Conservation (phyloP, 768 basidiomycete genomes). For the Agaricus subrufescens region DNA sequence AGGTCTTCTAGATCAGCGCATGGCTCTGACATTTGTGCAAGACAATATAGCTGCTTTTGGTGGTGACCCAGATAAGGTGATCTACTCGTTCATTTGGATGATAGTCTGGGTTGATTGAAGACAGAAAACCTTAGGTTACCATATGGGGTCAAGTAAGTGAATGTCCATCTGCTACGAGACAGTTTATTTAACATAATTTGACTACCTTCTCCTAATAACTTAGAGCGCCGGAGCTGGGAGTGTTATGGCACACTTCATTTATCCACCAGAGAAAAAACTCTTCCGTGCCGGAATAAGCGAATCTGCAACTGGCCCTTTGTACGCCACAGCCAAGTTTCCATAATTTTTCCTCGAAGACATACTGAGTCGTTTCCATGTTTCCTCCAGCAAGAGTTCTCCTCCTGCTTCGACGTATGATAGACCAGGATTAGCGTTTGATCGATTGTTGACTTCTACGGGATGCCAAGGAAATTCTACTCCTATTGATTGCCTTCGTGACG, state of each 20-base stretch:
- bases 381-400: constrained; percentile 45
- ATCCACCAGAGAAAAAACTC: constrained; percentile 27
- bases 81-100: neutral
- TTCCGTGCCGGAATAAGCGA: constrained; percentile 53
- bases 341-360: too few species aligned
- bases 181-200: constrained; percentile 26
- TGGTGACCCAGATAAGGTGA: constrained; percentile 48
- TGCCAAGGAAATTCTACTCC: constrained; percentile 35
- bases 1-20: constrained; percentile 56
- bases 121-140: constrained; percentile 32
- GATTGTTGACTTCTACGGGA: constrained; percentile 40
- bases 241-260: constrained; percentile 44
- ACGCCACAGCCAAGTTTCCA: constrained; percentile 13
- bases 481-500: constrained; percentile 38
- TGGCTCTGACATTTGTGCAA: constrained; percentile 56
- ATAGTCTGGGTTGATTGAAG: neutral
- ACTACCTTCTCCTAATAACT: constrained; percentile 24
- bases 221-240: constrained; percentile 41
- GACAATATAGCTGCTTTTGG: constrained; percentile 65
- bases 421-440: constrained; percentile 45
- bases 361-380: too few species aligned
- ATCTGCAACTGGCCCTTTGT: constrained; percentile 53
- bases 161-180: neutral
- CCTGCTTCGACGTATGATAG: constrained; percentile 42
- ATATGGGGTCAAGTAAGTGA: constrained; percentile 51